A percentile compares a stretch with the other conserved stretches of the same genome.
Evolutionary conservation across 2,329 filamentous ascomycete species (phyloP).

Genomic region (Ophiostoma australiae): DNA sequence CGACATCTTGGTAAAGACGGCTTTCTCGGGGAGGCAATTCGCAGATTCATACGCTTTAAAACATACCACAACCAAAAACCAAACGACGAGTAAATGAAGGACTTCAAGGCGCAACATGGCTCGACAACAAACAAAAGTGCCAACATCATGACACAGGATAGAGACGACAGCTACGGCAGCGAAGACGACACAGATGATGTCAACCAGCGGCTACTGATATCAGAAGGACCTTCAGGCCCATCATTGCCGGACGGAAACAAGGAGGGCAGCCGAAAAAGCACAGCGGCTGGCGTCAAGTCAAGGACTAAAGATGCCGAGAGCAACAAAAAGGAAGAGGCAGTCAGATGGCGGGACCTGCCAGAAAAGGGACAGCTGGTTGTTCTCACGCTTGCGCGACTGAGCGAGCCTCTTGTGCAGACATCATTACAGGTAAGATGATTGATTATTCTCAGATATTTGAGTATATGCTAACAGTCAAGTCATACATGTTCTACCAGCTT

Average conservation of each 20-base stretch:
- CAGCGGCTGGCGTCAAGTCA: not conserved
- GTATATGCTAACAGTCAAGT: slow-evolving; percentile 35
- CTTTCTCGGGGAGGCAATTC: not conserved
- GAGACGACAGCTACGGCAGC: slow-evolving; percentile 10
- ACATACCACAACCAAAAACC: not conserved
- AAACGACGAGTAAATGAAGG: not conserved
- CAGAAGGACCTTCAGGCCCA: not conserved
- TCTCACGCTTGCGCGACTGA: slow-evolving; percentile 70
- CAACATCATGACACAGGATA: not conserved
- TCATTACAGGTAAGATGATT: slow-evolving; percentile 45
- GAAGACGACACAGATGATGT: slow-evolving; percentile 15
- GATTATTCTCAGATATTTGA: not conserved
- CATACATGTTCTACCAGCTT: slow-evolving; percentile 88
- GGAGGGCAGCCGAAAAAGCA: not conserved
- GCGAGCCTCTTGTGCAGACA: slow-evolving; percentile 77
- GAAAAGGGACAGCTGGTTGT: slow-evolving; percentile 72
- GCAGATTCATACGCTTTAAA: not conserved
- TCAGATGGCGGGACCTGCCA: slow-evolving; percentile 69
- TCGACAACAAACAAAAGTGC: not conserved
- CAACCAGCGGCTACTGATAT: slow-evolving; percentile 16
- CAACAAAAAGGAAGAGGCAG: slow-evolving; percentile 28
- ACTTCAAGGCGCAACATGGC: slow-evolving; percentile 3
- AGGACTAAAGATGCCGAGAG: not conserved
- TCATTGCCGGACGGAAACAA: not conserved
- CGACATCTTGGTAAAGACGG: not conserved